phyloP scores from a whole-genome alignment of 495 filamentous ascomycete species.

The Aspergillus leporis region DNA sequence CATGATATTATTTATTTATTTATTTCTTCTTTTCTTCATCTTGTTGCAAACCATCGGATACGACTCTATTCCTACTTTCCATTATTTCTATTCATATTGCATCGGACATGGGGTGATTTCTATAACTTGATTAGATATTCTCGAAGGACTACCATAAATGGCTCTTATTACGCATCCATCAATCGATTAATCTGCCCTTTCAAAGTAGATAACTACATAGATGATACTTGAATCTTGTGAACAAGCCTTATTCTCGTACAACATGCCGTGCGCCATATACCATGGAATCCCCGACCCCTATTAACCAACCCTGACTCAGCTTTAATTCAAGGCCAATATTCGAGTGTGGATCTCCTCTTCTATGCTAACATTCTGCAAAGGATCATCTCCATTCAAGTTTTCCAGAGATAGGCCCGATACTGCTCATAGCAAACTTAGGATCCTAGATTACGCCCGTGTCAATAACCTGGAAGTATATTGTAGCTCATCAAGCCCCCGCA shows the following conservation, averaged over 20 bases:
- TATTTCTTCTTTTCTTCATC: not conserved
- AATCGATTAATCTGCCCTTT: not conserved
- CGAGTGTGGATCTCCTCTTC: not conserved
- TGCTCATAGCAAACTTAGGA: not conserved
- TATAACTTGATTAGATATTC: slow-evolving; percentile 11
- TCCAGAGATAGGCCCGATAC: not conserved
- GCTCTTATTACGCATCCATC: not conserved
- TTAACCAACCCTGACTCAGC: not conserved
- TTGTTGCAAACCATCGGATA: not conserved
- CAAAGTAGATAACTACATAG: not conserved
- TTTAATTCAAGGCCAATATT: not conserved
- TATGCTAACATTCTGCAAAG: not conserved
- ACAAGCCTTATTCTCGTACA: not conserved
- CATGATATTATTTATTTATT: too few species aligned
- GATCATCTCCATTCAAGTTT: not conserved
- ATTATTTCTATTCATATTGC: slow-evolving; percentile 2
- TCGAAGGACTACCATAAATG: not conserved
- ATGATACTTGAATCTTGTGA: not conserved
- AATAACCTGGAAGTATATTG: not conserved
- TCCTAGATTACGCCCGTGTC: not conserved
- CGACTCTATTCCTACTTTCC: not conserved
- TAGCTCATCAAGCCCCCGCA: not conserved
- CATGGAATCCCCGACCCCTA: not conserved
- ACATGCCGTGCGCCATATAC: not conserved
- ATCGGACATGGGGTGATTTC: slow-evolving; percentile 11